These are phyloP conservation scores for Chenopodium berlandieri DNA, from an alignment of 148 eudicot genomes.

Conservation along the genomic window DNA sequence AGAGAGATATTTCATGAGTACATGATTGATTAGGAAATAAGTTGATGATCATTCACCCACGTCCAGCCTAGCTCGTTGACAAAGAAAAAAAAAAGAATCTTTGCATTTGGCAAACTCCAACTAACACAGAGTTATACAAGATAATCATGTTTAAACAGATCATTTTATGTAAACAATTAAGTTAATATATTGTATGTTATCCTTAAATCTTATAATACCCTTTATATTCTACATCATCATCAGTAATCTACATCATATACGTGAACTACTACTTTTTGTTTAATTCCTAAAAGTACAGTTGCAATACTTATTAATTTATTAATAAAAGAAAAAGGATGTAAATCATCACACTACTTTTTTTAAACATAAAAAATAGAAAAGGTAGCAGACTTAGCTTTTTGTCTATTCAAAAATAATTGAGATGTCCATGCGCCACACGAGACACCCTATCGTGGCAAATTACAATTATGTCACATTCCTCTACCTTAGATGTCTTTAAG, in stretches of 20 bases:
- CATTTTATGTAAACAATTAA: neutral
- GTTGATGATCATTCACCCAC: neutral
- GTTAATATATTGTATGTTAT: neutral
- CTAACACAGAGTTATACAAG: neutral
- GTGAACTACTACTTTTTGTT: neutral
- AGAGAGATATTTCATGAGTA: neutral
- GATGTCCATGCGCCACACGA: neutral
- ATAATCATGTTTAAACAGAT: neutral
- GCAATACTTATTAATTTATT: neutral
- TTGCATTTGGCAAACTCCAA: neutral
- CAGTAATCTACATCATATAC: neutral
- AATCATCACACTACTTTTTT: neutral
- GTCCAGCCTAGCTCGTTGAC: neutral
- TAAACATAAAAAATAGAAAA: neutral
- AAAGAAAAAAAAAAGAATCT: neutral
- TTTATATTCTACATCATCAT: neutral
- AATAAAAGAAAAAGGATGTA: neutral
- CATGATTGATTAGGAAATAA: neutral
- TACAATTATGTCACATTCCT: too few relatives aligned
- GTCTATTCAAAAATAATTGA: neutral
- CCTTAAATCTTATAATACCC: neutral
- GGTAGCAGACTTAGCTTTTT: neutral
- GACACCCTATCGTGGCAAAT: neutral
- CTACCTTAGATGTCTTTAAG: too few relatives aligned
- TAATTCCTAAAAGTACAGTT: neutral